Base-by-base conservation (phyloP, 306 rosid genomes). In the Quercus alba region DNA sequence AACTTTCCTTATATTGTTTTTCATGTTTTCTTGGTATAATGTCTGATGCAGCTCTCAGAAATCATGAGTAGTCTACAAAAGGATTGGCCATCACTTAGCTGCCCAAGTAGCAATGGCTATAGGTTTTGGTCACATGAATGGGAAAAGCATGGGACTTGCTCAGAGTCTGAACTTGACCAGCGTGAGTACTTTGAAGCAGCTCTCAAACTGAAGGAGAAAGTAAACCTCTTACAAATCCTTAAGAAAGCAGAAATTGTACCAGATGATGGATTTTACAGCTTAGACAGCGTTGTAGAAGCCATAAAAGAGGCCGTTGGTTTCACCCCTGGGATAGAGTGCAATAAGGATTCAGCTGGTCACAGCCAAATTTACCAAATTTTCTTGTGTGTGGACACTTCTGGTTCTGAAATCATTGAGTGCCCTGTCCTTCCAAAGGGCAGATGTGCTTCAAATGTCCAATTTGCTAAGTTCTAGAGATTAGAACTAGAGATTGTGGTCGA, bases 121-220 rank as follows among this genome's bases (percentile, higher is more conserved):
- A 87, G 91, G 77, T 94, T 92, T 58, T 94, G 97, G 97, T 81
- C 97, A n/a, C 97, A 92, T 4, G 97, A 92, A 77, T 94, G 98
- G 98, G 86, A 91, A 52, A 94, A 94, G 73, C 97, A 92, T 26
- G 98, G 97, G 0, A 94, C 98, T 4, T 94, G 97, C n/a, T 57
- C 93, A 3, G 88, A 89, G 74, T 90, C 99, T 0, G 90, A 84
- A 44, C 85, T 92, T 8, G 94, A 91, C 56, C 97, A 91, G 56
- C 88, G 58, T 4, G 92, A 81, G 0, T 94, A 92, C 81, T 94
- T 92, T 41, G 81, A 84, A 84, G 77, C 93, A 13, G 87, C 90
- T 67, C 91, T 94, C 19, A 86, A 87, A 19, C 81, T 92, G 41
- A 92, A 88, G 81, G 56, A 81, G 41, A 84, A 94, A 80, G 77